phyloP scores from a whole-genome alignment of 306 rosid species.

The Styphnolobium japonicum region DNA sequence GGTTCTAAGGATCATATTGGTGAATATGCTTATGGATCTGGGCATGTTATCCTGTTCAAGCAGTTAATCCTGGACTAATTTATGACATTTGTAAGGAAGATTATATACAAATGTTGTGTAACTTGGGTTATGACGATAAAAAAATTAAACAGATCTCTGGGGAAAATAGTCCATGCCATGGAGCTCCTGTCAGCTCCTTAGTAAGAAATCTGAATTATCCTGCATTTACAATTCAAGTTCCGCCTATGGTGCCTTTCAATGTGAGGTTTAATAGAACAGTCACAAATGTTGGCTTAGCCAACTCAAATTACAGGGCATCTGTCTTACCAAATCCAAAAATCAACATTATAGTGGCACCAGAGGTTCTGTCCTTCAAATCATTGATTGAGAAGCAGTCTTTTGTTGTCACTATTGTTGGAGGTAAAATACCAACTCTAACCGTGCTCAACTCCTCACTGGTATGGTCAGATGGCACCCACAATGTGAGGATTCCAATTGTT shows the following conservation, averaged over 20 bases:
- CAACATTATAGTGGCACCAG: constrained; percentile 29
- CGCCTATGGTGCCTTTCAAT: neutral
- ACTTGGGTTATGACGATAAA: neutral
- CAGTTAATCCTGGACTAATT: constrained; percentile 30
- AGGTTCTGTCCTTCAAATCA: constrained; percentile 29
- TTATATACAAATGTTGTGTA: constrained; percentile 31
- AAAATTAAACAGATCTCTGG: neutral
- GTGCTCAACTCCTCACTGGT: constrained; percentile 15
- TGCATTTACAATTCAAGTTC: neutral
- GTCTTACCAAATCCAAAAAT: neutral
- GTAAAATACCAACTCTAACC: neutral
- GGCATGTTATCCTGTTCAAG: constrained; percentile 29
- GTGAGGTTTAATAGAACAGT: constrained; percentile 6
- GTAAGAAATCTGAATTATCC: constrained; percentile 23
- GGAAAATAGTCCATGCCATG: neutral
- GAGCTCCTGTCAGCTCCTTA: neutral
- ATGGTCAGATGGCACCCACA: constrained; percentile 40
- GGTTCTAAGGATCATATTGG: neutral
- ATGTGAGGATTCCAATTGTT: constrained; percentile 39
- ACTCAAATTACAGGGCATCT: constrained; percentile 25
- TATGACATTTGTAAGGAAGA: constrained; percentile 26
- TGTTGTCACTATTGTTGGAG: constrained; percentile 30
- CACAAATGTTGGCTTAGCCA: constrained; percentile 29
- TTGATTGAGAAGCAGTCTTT: constrained; percentile 34
- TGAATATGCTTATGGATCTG: constrained; percentile 40